Percentiles rank a stretch among this genome's conserved stretches.
These are phyloP conservation scores for Colletotrichum sansevieriae DNA, from an alignment of 2,329 filamentous ascomycete species.

Conservation along the genomic window DNA sequence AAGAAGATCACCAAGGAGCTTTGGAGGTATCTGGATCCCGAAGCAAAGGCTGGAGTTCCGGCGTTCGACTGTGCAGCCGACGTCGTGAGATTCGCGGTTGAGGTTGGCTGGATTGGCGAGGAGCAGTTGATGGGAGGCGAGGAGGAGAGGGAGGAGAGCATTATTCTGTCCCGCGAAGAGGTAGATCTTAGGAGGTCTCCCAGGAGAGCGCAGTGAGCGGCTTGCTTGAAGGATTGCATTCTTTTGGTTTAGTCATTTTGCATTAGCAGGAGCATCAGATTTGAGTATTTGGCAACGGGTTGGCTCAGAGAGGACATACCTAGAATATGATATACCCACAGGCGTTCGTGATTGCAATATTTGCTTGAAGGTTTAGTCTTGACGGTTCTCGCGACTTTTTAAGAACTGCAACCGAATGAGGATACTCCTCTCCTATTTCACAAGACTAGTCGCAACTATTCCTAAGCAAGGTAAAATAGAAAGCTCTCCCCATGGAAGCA, in stretches of 20 bases:
- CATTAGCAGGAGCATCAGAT: not conserved
- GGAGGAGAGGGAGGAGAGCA: slow-evolving; percentile 56
- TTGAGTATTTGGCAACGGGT: slow-evolving; percentile 1
- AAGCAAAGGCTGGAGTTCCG: slow-evolving; percentile 60
- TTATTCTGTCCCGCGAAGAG: slow-evolving; percentile 52
- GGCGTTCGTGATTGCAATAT: not conserved
- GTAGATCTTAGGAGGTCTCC: slow-evolving; percentile 36
- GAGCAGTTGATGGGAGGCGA: slow-evolving; percentile 60
- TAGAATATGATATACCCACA: slow-evolving; percentile 8
- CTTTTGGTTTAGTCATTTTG: not conserved
- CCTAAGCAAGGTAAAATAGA: no score
- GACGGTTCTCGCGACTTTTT: not conserved
- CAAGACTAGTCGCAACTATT: no score
- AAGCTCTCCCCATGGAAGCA: no score
- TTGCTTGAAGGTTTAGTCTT: no score
- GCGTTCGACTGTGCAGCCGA: slow-evolving; percentile 69
- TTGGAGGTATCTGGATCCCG: slow-evolving; percentile 66
- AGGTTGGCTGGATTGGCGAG: slow-evolving; percentile 69
- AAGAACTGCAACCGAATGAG: not conserved
- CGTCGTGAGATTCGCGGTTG: slow-evolving; percentile 68
- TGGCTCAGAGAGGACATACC: not conserved
- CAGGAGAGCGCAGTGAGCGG: slow-evolving; percentile 12
- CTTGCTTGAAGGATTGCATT: not conserved
- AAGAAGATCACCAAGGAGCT: slow-evolving; percentile 64
- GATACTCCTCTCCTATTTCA: no score